A percentile compares a stretch with the other conserved stretches of the same genome.
Evolutionary conservation across 768 basidiomycete species (phyloP).

Genomic region (Paxillus rubicundulus): DNA sequence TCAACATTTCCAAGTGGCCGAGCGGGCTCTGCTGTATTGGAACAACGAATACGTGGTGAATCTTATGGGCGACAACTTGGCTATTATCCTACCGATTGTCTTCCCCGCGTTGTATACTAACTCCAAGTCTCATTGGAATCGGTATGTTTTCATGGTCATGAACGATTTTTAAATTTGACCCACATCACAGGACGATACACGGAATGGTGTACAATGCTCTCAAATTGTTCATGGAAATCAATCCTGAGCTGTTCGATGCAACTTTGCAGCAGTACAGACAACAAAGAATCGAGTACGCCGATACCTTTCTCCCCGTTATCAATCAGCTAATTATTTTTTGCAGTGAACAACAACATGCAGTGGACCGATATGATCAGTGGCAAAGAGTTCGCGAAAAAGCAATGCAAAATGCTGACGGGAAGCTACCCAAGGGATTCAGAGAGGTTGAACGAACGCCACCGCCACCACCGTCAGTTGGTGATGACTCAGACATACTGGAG

Average conservation of each 20-base stretch:
- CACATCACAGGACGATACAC: slow-evolving; percentile 79
- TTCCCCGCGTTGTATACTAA: slow-evolving; percentile 96
- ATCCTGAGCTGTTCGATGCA: slow-evolving; percentile 93
- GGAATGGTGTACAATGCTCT: slow-evolving; percentile 99
- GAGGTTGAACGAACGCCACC: slow-evolving; percentile 72
- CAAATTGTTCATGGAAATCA: slow-evolving; percentile 99
- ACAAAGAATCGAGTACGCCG: slow-evolving; percentile 74
- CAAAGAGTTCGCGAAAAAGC: slow-evolving; percentile 79
- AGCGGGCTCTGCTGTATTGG: slow-evolving; percentile 96
- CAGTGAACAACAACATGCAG: slow-evolving; percentile 87
- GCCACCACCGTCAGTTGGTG: slow-evolving; percentile 70
- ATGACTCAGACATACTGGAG: slow-evolving; percentile 86
- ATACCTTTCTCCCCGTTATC: neutral
- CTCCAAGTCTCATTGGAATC: slow-evolving; percentile 97
- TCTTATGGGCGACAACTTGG: slow-evolving; percentile 95
- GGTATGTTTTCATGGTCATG: slow-evolving; percentile 50
- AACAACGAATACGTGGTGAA: slow-evolving; percentile 99
- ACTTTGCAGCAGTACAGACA: slow-evolving; percentile 92
- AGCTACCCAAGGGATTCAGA: slow-evolving; percentile 67
- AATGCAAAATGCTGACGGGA: slow-evolving; percentile 64
- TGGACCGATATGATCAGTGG: slow-evolving; percentile 88
- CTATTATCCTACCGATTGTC: slow-evolving; percentile 87
- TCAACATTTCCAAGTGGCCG: slow-evolving; percentile 99
- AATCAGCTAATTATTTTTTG: slow-evolving; percentile 2
- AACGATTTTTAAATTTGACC: slow-evolving; percentile 7